phyloP scores from a whole-genome alignment of 1,284 basidiomycete genomes.

The Puccinia novopanici region DNA sequence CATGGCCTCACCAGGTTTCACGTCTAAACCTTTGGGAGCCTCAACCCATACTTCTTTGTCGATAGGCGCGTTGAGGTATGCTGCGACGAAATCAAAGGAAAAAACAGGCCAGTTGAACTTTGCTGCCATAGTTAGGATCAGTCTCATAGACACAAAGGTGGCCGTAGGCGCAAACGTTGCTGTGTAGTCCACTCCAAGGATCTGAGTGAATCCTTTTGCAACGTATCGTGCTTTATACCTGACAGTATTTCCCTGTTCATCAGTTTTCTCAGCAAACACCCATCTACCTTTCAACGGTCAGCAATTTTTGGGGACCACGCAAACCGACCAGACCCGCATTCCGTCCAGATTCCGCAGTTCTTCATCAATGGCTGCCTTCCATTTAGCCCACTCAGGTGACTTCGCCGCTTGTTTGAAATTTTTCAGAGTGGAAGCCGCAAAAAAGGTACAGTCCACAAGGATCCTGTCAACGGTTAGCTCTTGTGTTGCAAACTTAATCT shows the following conservation, averaged over 20 bases:
- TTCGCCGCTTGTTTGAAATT: neutral
- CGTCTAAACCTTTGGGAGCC: too few species aligned
- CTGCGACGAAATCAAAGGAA: neutral
- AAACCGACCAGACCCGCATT: neutral
- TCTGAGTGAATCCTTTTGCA: neutral
- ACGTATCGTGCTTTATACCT: neutral
- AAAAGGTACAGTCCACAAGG: too few species aligned
- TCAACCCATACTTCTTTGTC: too few species aligned
- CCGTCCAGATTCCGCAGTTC: neutral
- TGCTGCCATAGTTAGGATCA: neutral
- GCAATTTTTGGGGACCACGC: neutral
- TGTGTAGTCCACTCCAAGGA: neutral
- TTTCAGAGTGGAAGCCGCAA: neutral
- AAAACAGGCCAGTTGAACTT: neutral
- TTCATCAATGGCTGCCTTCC: constrained; percentile 8
- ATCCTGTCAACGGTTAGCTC: neutral
- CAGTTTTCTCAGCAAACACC: neutral
- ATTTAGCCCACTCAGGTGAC: neutral
- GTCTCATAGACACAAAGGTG: neutral
- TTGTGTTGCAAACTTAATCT: too few species aligned
- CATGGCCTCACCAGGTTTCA: too few species aligned
- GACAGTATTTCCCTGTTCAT: neutral
- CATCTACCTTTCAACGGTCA: neutral
- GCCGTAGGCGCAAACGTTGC: neutral
- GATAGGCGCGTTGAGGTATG: too few species aligned